Evolutionary conservation across 495 filamentous ascomycete genomes (phyloP), one percentile per base, ranked within the genome.

Genomic region (Margaritispora aquatica): DNA sequence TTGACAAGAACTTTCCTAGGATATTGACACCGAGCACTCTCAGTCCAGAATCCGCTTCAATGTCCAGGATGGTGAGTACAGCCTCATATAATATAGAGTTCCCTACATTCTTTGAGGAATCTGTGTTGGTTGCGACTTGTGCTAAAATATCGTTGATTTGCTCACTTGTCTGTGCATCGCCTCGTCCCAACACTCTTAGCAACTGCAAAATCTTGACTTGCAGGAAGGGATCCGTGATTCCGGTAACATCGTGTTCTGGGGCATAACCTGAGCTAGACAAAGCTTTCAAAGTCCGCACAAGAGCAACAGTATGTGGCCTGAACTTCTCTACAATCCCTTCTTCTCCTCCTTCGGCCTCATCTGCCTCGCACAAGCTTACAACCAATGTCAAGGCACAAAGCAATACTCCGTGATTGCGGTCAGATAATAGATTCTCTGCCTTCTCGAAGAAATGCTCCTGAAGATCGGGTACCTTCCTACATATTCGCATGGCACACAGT

Each of bases 401-500:
- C 56, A 98, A 72, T 21, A 98, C 94, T 29, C 94, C 94, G 68
- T 98, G 94, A 73, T 98, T 98, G 63, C 82, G 70, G 69, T 98
- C 94, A 23, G 88, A 88, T 11, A 98, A 74, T n/a, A 98, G 77
- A 21, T 86, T 80, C 63, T 94, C 88, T 26, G 92, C 88, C 71
- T 96, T 97, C 59, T 97, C 95, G 24, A 97, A 67, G 67, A 97
- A 98, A 71, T 98, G 91, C 67, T 98, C 94, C 73, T 96, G 90
- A 34, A 98, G 79, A 69, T 98, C 94, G 5, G 94, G 94, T 44
- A 97, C 95, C 72, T 98, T 98, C 63, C 92, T 85, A 74, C 92
- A 96, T 75, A 98, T 96, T 38, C 95, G 83, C 95, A 98, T 98
- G n/a, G 94, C 94, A 72, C 94, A 98, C n/a, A 98, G 81, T 5